Conservation (phyloP, 2,329 filamentous ascomycete genomes). For the Hypoxylon sp. region DNA sequence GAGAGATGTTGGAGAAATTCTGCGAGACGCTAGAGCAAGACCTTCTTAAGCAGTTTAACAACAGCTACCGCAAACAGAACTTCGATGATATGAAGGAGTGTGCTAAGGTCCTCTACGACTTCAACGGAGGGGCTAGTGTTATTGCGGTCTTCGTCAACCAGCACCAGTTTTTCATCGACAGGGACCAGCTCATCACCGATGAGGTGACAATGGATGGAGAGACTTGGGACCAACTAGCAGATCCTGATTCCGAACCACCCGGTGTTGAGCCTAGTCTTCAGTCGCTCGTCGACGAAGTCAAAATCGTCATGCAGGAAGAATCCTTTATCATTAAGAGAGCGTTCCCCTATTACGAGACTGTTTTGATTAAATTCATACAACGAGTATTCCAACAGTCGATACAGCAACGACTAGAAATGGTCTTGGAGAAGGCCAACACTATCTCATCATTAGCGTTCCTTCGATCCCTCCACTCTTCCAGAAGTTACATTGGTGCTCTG, state of each 20-base stretch:
- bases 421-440: conserved; percentile 92
- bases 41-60: conserved; percentile 94
- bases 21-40: conserved; percentile 96
- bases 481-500: conserved; percentile 87
- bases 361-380: conserved; percentile 92
- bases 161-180: conserved; percentile 98
- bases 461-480: conserved; percentile 89
- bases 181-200: conserved; percentile 90
- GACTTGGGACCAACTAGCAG: conserved; percentile 91
- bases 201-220: conserved; percentile 82
- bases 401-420: conserved; percentile 94
- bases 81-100: conserved; percentile 99
- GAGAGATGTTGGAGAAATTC: conserved; percentile 96
- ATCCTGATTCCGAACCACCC: conserved; percentile 92
- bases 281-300: conserved; percentile 92
- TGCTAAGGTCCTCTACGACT: conserved; percentile 92
- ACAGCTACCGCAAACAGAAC: conserved; percentile 94
- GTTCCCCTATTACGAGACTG: conserved; percentile 96
- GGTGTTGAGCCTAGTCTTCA: conserved; percentile 93
- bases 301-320: conserved; percentile 95
- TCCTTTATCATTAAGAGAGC: conserved; percentile 96
- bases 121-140: conserved; percentile 95
- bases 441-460: conserved; percentile 94
- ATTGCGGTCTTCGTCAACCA: conserved; percentile 98
- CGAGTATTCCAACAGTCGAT: conserved; percentile 98